Percentiles rank a stretch among this genome's conserved stretches.
phyloP scores from a whole-genome alignment of 768 basidiomycete genomes.

The Hygrocybe punicea region DNA sequence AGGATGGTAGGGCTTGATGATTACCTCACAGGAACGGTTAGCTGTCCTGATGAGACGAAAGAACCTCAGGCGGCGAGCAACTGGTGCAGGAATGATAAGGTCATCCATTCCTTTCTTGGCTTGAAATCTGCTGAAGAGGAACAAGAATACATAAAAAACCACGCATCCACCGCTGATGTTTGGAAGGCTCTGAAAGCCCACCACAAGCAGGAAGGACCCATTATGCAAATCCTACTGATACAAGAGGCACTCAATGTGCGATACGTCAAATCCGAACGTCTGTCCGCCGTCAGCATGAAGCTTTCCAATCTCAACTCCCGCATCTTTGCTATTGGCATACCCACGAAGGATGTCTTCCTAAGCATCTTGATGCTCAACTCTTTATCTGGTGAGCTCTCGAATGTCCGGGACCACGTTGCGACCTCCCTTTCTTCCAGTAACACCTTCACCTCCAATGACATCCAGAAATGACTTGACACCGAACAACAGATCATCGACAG shows the following conservation, averaged over 20 bases:
- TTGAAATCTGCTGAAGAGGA: not conserved
- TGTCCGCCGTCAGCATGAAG: conserved; percentile 1
- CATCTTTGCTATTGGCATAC: conserved; percentile 19
- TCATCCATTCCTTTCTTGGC: not conserved
- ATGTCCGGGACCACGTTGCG: conserved; percentile 10
- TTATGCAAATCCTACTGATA: conserved; percentile 18
- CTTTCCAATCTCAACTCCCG: conserved; percentile 11
- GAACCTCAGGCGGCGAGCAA: not conserved
- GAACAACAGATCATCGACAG: not conserved
- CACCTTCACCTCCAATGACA: not conserved
- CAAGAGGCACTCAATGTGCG: conserved; percentile 12
- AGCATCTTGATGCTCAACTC: conserved; percentile 14
- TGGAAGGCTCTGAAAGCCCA: conserved; percentile 13
- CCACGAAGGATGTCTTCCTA: conserved; percentile 10
- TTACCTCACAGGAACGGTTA: not conserved
- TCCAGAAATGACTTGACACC: not conserved
- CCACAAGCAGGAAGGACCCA: conserved; percentile 16
- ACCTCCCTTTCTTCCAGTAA: not conserved
- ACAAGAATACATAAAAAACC: not conserved
- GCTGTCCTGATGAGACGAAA: not conserved
- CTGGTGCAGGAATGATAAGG: not conserved
- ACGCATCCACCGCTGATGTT: not conserved
- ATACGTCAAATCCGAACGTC: not conserved
- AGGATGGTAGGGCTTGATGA: not conserved
- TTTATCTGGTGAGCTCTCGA: conserved; percentile 6